Conservation (phyloP, 805 yeast genomes). For the Priceomyces haplophilus region DNA sequence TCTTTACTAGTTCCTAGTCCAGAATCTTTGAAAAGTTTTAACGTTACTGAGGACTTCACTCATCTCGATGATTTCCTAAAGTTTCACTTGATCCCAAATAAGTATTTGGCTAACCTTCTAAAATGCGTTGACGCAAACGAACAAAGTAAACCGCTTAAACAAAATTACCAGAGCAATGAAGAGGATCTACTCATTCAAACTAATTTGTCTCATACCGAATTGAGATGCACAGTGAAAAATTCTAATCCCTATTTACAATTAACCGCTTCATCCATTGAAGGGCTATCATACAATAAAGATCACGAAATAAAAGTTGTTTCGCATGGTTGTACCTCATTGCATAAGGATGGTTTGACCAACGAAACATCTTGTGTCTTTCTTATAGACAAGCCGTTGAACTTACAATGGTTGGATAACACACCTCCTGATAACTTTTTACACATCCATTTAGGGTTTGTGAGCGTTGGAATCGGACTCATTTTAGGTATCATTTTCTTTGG, state of each 20-base stretch:
- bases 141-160: no score
- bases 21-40: constrained; percentile 51
- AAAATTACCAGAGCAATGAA: constrained; percentile 8
- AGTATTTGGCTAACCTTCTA: constrained; percentile 45
- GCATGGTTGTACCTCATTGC: constrained; percentile 53
- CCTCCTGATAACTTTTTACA: constrained; percentile 44
- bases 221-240: constrained; percentile 22
- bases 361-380: constrained; percentile 54
- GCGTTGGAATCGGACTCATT: constrained; percentile 64
- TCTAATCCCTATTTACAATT: constrained; percentile 37
- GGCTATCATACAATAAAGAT: constrained; percentile 41
- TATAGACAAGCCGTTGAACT: constrained; percentile 64
- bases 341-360: constrained; percentile 19
- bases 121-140: constrained; percentile 43
- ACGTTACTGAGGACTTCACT: constrained; percentile 41
- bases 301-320: constrained; percentile 58
- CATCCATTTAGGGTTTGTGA: constrained; percentile 62
- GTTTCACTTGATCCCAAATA: constrained; percentile 66
- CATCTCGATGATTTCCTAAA: constrained; percentile 54
- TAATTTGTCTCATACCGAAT: constrained; percentile 42
- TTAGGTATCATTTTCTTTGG: constrained; percentile 51
- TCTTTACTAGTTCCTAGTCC: constrained; percentile 75
- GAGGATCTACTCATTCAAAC: constrained; percentile 44
- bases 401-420: constrained; percentile 55
- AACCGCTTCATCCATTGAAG: constrained; percentile 9